Conservation (phyloP, 129 eudicot genomes). For the Helichrysum umbraculigerum region DNA sequence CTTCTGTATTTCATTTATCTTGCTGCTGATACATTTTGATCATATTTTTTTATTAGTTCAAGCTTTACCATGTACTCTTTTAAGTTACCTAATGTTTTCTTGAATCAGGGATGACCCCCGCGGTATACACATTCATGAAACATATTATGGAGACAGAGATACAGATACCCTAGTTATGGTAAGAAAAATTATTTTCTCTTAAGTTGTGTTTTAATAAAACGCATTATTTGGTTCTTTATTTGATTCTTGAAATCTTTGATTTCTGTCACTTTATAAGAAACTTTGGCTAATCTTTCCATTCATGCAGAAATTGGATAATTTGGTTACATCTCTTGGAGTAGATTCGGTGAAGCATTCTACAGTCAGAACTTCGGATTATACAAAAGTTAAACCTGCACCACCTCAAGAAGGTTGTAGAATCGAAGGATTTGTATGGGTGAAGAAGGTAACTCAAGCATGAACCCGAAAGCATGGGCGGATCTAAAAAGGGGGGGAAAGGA, state of each 20-base stretch:
- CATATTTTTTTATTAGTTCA: not conserved
- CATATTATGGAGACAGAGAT: conserved; percentile 94
- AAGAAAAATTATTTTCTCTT: conserved; percentile 15
- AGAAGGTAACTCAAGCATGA: conserved; percentile 44
- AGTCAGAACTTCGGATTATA: conserved; percentile 21
- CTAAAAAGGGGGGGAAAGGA: not conserved
- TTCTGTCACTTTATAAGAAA: not conserved
- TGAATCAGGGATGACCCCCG: conserved; percentile 49
- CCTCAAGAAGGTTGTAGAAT: conserved; percentile 80
- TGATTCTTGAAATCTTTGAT: not conserved
- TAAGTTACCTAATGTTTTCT: conserved; percentile 17
- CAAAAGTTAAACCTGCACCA: conserved; percentile 64
- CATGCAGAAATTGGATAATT: conserved; percentile 62
- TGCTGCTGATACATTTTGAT: not conserved
- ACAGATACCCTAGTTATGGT: conserved; percentile 77
- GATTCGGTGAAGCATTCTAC: conserved; percentile 41
- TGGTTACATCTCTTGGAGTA: conserved; percentile 56
- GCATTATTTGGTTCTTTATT: not conserved
- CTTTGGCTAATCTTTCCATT: not conserved
- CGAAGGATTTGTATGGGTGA: conserved; percentile 88
- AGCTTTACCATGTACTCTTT: conserved; percentile 5
- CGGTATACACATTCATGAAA: conserved; percentile 82
- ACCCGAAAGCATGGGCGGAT: not conserved
- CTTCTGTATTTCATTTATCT: not conserved
- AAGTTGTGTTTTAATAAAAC: not conserved